phyloP scores from a whole-genome alignment of 768 basidiomycete genomes.

The Mycena metata region DNA sequence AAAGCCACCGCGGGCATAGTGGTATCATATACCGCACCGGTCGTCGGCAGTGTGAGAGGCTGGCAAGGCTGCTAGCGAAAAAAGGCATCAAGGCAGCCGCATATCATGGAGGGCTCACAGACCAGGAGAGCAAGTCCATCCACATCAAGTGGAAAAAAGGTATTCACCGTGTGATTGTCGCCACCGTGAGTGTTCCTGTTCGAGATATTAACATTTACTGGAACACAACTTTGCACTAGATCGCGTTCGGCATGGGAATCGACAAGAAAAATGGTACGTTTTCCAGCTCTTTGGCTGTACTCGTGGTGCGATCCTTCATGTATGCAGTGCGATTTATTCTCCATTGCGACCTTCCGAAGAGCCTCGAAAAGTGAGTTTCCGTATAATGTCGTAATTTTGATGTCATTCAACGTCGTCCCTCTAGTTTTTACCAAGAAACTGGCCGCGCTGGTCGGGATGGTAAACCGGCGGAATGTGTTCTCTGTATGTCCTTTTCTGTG shows the following conservation, averaged over 20 bases:
- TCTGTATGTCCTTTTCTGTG: conserved; percentile 2
- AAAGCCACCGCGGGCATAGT: background rate
- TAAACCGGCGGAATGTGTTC: background rate
- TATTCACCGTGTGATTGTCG: conserved; percentile 4
- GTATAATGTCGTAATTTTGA: background rate
- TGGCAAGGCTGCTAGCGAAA: background rate
- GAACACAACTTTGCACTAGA: conserved; percentile 48
- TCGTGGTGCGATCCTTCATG: background rate
- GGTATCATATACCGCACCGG: conserved; percentile 25
- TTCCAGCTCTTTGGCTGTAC: background rate
- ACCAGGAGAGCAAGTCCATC: background rate
- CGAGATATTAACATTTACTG: background rate
- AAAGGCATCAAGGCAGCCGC: background rate
- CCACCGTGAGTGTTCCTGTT: conserved; percentile 18
- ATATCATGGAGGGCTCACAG: conserved; percentile 6
- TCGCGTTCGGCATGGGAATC: conserved; percentile 85
- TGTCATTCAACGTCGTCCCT: background rate
- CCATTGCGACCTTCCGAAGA: conserved; percentile 12
- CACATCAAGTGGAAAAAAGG: conserved; percentile 16
- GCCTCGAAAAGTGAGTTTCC: conserved; percentile 6
- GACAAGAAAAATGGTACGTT: conserved; percentile 65
- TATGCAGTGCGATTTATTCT: conserved; percentile 11
- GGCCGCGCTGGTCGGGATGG: conserved; percentile 26
- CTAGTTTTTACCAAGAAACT: conserved; percentile 24
- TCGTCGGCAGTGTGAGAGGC: background rate